Evolutionary conservation across 495 filamentous ascomycete species (phyloP).

Genomic region (Penicillium steckii): DNA sequence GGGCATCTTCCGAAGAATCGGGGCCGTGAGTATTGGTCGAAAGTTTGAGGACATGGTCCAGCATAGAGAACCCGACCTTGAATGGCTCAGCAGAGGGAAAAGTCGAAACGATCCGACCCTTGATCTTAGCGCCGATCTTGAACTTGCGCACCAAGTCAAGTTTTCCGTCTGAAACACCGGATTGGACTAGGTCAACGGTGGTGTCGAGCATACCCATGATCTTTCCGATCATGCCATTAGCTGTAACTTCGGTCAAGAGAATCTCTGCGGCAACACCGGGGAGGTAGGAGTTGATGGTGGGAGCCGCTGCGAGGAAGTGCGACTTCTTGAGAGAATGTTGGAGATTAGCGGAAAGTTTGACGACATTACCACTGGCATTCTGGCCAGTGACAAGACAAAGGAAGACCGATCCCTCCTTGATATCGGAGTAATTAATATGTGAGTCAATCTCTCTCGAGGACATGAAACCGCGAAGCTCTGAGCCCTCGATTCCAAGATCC

Average conservation of each 20-base stretch:
- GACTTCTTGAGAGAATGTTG: conserved; percentile 68
- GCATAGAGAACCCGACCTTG: conserved; percentile 81
- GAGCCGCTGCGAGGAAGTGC: conserved; percentile 68
- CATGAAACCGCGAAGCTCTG: conserved; percentile 75
- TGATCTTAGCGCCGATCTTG: conserved; percentile 80
- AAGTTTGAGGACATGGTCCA: conserved; percentile 77
- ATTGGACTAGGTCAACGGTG: conserved; percentile 87
- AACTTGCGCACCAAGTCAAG: conserved; percentile 68
- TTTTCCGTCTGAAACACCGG: conserved; percentile 62
- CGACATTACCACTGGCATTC: conserved; percentile 71
- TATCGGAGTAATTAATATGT: conserved; percentile 52
- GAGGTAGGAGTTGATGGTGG: conserved; percentile 84
- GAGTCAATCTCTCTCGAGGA: conserved; percentile 78
- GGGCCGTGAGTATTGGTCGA: conserved; percentile 45
- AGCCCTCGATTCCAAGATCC: conserved; percentile 76
- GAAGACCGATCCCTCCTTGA: conserved; percentile 79
- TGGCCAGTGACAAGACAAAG: conserved; percentile 79
- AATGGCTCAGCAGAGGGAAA: conserved; percentile 74
- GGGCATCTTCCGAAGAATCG: conserved; percentile 49
- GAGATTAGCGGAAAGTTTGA: conserved; percentile 81
- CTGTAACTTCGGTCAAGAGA: conserved; percentile 68
- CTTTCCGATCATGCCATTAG: conserved; percentile 70
- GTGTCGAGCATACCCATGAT: conserved; percentile 89
- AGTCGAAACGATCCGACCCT: conserved; percentile 81
- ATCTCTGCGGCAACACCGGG: conserved; percentile 88